Evolutionary conservation across 108 stramenopile genomes (phyloP).

Genomic region (Nitzschia sp.): DNA sequence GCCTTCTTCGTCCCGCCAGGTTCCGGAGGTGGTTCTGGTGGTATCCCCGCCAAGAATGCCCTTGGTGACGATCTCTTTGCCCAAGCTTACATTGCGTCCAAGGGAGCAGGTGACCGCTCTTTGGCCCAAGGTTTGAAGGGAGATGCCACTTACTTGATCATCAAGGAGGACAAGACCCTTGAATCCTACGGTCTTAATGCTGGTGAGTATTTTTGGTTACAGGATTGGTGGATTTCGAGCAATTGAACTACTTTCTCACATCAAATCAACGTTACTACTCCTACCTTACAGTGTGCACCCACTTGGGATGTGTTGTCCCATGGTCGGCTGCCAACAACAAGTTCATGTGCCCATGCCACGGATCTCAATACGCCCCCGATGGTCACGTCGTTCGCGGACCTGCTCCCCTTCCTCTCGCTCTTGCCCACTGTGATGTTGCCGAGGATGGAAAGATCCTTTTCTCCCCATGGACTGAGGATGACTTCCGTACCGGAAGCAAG

Average conservation of each 20-base stretch:
- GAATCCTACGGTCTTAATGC: slow-evolving; percentile 85
- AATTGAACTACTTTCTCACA: too few relatives aligned
- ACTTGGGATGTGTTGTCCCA: slow-evolving; percentile 98
- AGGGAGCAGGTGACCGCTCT: slow-evolving; percentile 85
- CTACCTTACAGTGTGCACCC: slow-evolving; percentile 87
- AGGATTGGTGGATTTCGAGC: neutral
- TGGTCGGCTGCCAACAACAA: slow-evolving; percentile 98
- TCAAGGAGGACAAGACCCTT: slow-evolving; percentile 93
- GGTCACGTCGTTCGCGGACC: slow-evolving; percentile 97
- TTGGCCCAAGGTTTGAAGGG: slow-evolving; percentile 97
- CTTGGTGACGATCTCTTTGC: slow-evolving; percentile 90
- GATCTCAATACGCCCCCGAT: slow-evolving; percentile 94
- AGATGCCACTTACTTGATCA: slow-evolving; percentile 98
- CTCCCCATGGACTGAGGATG: slow-evolving; percentile 93
- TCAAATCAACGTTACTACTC: neutral
- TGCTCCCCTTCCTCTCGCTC: slow-evolving; percentile 93
- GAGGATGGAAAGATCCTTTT: slow-evolving; percentile 89
- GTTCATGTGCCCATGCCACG: slow-evolving; percentile 99
- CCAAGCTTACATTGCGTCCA: slow-evolving; percentile 86
- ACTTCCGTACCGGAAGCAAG: slow-evolving; percentile 95
- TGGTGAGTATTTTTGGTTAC: slow-evolving; percentile 25
- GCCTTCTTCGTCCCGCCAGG: slow-evolving; percentile 94
- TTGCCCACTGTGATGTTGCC: slow-evolving; percentile 88
- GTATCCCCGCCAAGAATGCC: slow-evolving; percentile 90
- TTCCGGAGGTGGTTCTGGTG: slow-evolving; percentile 81